phyloP scores from a whole-genome alignment of 2,329 filamentous ascomycete genomes.

The Colletotrichum echinochloae region DNA sequence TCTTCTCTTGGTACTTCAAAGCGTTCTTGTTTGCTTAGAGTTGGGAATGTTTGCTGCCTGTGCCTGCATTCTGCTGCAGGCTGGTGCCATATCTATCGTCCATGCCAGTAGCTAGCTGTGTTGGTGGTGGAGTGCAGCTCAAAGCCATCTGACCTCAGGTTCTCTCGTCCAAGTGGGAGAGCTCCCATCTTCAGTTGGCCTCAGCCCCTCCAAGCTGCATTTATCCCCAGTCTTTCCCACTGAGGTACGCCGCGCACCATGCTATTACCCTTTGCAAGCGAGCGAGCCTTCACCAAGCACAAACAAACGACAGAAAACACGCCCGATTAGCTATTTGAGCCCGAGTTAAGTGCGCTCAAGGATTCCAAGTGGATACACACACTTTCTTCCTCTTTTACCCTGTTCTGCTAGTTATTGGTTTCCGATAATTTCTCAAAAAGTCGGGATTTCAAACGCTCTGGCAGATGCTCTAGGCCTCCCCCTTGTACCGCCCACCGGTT shows the following conservation, averaged over 20 bases:
- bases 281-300: slow-evolving; percentile 27
- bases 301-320: slow-evolving; percentile 17
- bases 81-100: neutral
- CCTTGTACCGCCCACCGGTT: slow-evolving; percentile 31
- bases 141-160: neutral
- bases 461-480: slow-evolving; percentile 23
- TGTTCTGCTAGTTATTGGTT: slow-evolving; percentile 1
- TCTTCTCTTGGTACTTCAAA: slow-evolving; percentile 4
- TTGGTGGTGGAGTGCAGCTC: slow-evolving; percentile 15
- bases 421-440: neutral
- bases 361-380: slow-evolving; percentile 34
- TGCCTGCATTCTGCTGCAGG: neutral
- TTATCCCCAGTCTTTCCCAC: slow-evolving; percentile 3
- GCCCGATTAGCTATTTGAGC: neutral
- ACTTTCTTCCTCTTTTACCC: neutral
- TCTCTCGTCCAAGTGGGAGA: slow-evolving; percentile 12
- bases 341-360: neutral
- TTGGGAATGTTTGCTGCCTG: neutral
- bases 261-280: neutral
- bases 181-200: slow-evolving; percentile 8
- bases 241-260: slow-evolving; percentile 1
- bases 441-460: slow-evolving; percentile 8
- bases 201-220: slow-evolving; percentile 4
- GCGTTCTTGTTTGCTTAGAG: slow-evolving; percentile 2
- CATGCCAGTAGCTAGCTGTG: neutral